These are phyloP conservation scores for Saccharomycopsis synnaedendra DNA, from an alignment of 805 yeast genomes.

Conservation along the genomic window DNA sequence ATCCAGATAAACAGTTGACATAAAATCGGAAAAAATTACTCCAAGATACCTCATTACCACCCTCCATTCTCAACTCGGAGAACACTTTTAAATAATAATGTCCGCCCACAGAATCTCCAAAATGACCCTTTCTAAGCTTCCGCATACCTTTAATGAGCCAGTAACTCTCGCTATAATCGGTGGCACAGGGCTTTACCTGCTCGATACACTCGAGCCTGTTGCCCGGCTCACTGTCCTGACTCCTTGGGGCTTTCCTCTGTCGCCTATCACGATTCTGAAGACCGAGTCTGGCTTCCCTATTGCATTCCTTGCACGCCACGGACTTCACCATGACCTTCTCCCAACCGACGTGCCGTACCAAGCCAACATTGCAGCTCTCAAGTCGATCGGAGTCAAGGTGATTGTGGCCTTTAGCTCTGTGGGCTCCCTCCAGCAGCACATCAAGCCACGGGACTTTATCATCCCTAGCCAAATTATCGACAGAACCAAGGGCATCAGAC, in stretches of 20 bases:
- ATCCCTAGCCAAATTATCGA: conserved; percentile 93
- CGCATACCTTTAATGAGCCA: conserved; percentile 48
- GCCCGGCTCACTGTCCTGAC: conserved; percentile 75
- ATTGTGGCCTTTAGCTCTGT: conserved; percentile 92
- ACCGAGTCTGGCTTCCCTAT: conserved; percentile 70
- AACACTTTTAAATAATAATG: not conserved
- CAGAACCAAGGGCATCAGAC: conserved; percentile 91
- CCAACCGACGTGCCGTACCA: conserved; percentile 89
- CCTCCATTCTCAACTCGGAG: too few species aligned
- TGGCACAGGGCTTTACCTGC: conserved; percentile 93
- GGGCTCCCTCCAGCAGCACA: conserved; percentile 83
- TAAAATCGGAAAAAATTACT: too few species aligned
- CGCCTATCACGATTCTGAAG: conserved; percentile 84
- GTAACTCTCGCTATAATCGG: conserved; percentile 87
- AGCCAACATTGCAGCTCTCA: conserved; percentile 94
- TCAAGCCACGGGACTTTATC: conserved; percentile 93
- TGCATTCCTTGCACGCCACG: conserved; percentile 94
- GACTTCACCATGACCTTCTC: conserved; percentile 74
- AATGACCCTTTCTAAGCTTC: conserved; percentile 23
- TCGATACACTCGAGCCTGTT: conserved; percentile 74
- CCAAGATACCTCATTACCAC: too few species aligned
- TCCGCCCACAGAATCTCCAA: not conserved
- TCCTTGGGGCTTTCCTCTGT: conserved; percentile 97
- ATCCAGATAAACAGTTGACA: too few species aligned
- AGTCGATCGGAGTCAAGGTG: conserved; percentile 74